Evolutionary conservation across 257 asterid species (phyloP), one percentile per base, ranked within the genome.

Genomic region (Penstemon eatonii): DNA sequence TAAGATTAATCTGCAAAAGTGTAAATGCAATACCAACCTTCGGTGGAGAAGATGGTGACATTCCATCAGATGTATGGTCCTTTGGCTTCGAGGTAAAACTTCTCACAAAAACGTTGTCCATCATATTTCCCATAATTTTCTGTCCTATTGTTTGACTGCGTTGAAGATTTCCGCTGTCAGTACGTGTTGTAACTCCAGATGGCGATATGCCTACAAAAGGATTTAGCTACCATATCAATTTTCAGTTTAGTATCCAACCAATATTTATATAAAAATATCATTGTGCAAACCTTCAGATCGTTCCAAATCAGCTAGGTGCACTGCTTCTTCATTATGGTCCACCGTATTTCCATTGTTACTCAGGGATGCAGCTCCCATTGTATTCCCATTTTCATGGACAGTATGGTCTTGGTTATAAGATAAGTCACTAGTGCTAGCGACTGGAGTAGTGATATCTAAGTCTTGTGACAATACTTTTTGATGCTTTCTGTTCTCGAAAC

Each of bases 111-210:
- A 85, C 59, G 72, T 87, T 92, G 73, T 92, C 98, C 97, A 86
- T 88, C 97, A 88, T 78, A 82, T 89, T 89, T 63, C 91, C 97
- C 97, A 94, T 94, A 73, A 94, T 73, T 65, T 85, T 94, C 79
- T 94, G 99, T 60, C 99, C 99, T 43, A 94, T 64, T 67, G 99
- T 89, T 80, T 91, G 99, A 86, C 56, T 89, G 67, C 92, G 95
- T 73, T 86, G 95, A 68, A 91, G 73, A 62, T 83, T 87, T 75
- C 74, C 91, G 36, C 67, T 72, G 65, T 79, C 88, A 60, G 78
- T 68, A 75, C 89, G 73, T 73, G 83, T 79, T 51, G 74, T 74
- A 60, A 65, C 78, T 78, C 91, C 92, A 75, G 96, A 91, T 49
- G 97, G 98, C 65, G 99, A 94, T 63, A 78, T 50, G 70, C 93